These are phyloP conservation scores for Gastrolobium bilobum DNA, from an alignment of 306 rosid species.

Conservation along the genomic window DNA sequence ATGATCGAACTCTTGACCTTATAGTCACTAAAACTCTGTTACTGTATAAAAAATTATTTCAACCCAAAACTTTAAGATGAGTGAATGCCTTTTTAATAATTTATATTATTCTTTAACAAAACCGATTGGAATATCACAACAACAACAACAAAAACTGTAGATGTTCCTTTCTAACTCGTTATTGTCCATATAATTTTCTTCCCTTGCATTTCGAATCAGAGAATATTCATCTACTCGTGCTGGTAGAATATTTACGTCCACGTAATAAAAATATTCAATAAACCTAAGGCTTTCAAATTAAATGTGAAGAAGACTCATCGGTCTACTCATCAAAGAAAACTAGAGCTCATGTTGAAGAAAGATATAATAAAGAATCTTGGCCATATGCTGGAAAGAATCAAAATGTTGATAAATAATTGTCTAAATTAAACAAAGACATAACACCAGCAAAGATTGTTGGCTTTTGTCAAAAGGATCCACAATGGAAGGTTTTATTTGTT, in stretches of 20 bases:
- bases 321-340: not conserved
- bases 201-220: not conserved
- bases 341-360: not conserved
- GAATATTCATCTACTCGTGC: not conserved
- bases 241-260: not conserved
- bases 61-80: too few relatives aligned
- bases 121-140: too few relatives aligned
- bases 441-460: not conserved
- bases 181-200: too few relatives aligned
- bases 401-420: not conserved
- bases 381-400: not conserved
- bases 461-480: not conserved
- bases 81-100: too few relatives aligned
- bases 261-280: not conserved
- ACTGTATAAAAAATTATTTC: too few relatives aligned
- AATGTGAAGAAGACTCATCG: not conserved
- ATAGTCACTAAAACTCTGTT: too few relatives aligned
- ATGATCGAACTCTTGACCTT: too few relatives aligned
- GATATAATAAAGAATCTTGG: not conserved
- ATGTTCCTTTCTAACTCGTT: not conserved
- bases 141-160: too few relatives aligned
- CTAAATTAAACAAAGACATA: conserved; percentile 9
- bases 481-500: conserved; percentile 13
- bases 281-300: not conserved
- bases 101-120: too few relatives aligned